Evolutionary conservation across 2,329 filamentous ascomycete genomes (phyloP).

Genomic region (Cryoendolithus antarcticus): DNA sequence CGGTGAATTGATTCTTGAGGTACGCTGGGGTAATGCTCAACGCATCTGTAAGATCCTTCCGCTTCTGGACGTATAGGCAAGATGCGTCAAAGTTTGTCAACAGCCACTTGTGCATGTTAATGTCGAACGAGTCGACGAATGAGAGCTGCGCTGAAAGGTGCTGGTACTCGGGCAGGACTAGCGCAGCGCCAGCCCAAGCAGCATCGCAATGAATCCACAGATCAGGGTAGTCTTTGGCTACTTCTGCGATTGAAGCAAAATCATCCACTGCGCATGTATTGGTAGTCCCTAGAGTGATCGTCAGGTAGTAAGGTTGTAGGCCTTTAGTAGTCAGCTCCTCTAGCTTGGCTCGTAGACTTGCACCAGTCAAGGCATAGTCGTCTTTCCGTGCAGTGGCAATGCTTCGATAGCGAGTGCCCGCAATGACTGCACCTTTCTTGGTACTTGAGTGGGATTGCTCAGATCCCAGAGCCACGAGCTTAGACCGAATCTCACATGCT

Average conservation of each 20-base stretch:
- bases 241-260: constrained; percentile 54
- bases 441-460: constrained; percentile 72
- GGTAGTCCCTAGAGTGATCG: constrained; percentile 73
- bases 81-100: constrained; percentile 89
- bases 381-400: constrained; percentile 51
- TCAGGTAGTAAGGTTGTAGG: constrained; percentile 76
- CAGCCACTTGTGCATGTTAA: constrained; percentile 97
- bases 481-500: constrained; percentile 52
- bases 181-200: constrained; percentile 77
- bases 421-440: constrained; percentile 75
- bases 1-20: constrained; percentile 68
- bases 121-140: constrained; percentile 75
- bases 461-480: constrained; percentile 69
- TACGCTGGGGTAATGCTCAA: constrained; percentile 71
- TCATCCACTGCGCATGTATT: constrained; percentile 80
- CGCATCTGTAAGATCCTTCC: constrained; percentile 65
- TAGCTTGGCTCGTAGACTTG: constrained; percentile 48
- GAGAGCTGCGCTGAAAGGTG: constrained; percentile 50
- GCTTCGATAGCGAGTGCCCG: constrained; percentile 65
- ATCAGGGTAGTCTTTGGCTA: constrained; percentile 41
- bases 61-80: constrained; percentile 65
- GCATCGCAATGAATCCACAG: constrained; percentile 93
- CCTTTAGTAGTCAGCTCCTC: constrained; percentile 54
- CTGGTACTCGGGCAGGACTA: constrained; percentile 72
- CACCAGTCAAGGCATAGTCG: constrained; percentile 58